A percentile compares a stretch with the other conserved stretches of the same genome.
These are phyloP conservation scores for Fusarium continuum DNA, from an alignment of 2,329 filamentous ascomycete genomes.

Conservation along the genomic window DNA sequence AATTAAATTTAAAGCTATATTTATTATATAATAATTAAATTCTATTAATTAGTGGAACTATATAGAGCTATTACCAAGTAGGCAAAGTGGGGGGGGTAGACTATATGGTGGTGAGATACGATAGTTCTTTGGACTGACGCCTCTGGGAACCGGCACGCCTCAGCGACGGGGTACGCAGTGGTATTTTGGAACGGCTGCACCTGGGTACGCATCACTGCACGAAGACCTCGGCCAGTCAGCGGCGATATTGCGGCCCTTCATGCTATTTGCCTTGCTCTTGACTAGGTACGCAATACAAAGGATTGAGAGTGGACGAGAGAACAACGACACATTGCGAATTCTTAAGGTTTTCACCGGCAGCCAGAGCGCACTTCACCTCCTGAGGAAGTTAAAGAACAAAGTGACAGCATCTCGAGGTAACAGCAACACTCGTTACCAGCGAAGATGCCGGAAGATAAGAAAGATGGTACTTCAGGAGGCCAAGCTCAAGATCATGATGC, in stretches of 20 bases:
- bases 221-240: not conserved
- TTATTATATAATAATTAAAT: too few species aligned
- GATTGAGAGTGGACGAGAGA: not conserved
- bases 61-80: not conserved
- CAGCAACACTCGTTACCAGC: not conserved
- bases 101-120: too few species aligned
- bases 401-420: not conserved
- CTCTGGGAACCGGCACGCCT: not conserved
- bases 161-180: not conserved
- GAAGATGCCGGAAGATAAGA: not conserved
- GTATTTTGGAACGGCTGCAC: not conserved
- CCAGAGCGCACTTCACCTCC: not conserved
- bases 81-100: too few species aligned
- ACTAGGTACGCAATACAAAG: constrained; percentile 13
- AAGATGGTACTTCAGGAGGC: not conserved
- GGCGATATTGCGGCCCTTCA: constrained; percentile 1
- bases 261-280: constrained; percentile 21
- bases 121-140: constrained; percentile 21
- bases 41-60: too few species aligned
- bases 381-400: not conserved
- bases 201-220: constrained; percentile 22
- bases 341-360: constrained; percentile 26
- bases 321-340: not conserved
- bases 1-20: too few species aligned
- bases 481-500: not conserved